Conservation (phyloP, 1,139 yeast species). For the Yamadazyma trypodendri region DNA sequence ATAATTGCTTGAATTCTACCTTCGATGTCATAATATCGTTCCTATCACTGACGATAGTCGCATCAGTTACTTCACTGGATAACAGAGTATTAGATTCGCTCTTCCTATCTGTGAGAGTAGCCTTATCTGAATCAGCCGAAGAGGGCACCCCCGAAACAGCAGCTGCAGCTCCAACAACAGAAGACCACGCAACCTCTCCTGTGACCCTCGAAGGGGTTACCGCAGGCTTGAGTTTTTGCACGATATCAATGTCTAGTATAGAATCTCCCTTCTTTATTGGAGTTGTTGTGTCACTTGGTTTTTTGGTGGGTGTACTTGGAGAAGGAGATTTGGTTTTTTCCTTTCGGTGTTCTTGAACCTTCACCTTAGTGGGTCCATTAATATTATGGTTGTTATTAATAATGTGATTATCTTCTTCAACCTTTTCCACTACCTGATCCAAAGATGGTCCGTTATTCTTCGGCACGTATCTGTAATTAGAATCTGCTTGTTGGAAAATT, state of each 20-base stretch:
- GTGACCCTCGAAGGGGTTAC: conserved; percentile 64
- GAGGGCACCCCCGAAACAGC: conserved; percentile 27
- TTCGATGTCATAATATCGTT: background rate
- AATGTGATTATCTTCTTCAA: background rate
- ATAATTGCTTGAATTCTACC: background rate
- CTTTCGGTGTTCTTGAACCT: conserved; percentile 3
- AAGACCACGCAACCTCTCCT: conserved; percentile 67
- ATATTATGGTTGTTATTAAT: background rate
- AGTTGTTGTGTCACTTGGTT: conserved; percentile 7
- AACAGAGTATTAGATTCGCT: conserved; percentile 8
- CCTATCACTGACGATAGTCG: conserved; percentile 1
- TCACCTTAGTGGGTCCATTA: conserved; percentile 4
- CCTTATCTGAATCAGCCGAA: conserved; percentile 12
- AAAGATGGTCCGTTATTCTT: conserved; percentile 9
- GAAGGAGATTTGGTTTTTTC: conserved; percentile 14
- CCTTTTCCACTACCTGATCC: conserved; percentile 8
- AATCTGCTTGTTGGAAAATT: conserved; percentile 30
- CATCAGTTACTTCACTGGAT: conserved; percentile 4
- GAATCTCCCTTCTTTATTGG: conserved; percentile 15
- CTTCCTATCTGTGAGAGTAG: conserved; percentile 7
- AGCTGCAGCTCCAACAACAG: conserved; percentile 51
- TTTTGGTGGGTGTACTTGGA: conserved; percentile 13
- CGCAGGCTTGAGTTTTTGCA: conserved; percentile 63
- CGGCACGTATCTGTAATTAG: conserved; percentile 16
- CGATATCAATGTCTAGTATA: conserved; percentile 31